Conservation (phyloP, 306 rosid species). For the Trichosanthes cucumerina region DNA sequence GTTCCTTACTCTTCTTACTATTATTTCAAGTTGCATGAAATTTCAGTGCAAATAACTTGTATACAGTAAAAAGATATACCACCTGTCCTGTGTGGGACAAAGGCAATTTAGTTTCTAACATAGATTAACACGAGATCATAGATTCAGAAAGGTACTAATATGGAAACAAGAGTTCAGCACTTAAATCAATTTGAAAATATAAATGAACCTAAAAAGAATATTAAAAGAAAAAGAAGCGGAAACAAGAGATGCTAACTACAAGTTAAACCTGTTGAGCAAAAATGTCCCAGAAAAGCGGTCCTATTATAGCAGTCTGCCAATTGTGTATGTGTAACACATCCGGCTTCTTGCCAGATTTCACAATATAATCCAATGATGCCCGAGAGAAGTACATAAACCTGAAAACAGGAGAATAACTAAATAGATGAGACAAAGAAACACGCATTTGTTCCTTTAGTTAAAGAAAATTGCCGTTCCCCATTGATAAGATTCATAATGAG, state of each 20-base stretch:
- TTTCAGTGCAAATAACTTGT: not conserved
- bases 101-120: not conserved
- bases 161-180: not conserved
- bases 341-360: conserved; percentile 77
- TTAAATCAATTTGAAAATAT: conserved; percentile 1
- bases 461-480: not conserved
- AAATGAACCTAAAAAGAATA: not conserved
- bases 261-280: conserved; percentile 58
- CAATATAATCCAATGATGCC: conserved; percentile 78
- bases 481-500: not conserved
- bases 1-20: not conserved
- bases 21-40: conserved; percentile 6
- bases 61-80: not conserved
- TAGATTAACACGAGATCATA: not conserved
- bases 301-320: conserved; percentile 91
- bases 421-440: not conserved
- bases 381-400: conserved; percentile 93
- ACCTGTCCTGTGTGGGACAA: not conserved
- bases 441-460: not conserved
- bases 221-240: not conserved
- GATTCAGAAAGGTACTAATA: not conserved
- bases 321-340: conserved; percentile 80
- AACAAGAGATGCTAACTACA: not conserved
- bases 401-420: conserved; percentile 20
- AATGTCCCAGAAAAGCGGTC: conserved; percentile 94